Evolutionary conservation across 2,329 filamentous ascomycete genomes (phyloP).

Genomic region (Aureobasidium sp.): DNA sequence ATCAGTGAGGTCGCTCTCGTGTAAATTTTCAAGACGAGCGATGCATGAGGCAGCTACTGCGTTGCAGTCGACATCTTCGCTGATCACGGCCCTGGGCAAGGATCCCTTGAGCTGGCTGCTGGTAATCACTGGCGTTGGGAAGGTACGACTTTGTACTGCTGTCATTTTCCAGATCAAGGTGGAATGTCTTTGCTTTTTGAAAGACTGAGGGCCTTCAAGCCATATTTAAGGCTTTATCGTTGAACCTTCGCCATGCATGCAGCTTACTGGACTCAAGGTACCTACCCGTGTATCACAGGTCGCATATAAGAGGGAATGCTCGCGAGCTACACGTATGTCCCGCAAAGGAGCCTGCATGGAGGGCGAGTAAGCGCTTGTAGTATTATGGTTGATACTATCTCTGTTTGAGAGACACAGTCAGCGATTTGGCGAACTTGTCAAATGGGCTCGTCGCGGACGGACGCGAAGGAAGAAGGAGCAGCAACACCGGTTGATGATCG

Average conservation of each 20-base stretch:
- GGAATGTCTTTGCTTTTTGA: not conserved
- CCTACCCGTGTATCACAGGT: not conserved
- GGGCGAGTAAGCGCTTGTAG: not conserved
- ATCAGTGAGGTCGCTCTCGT: conserved; percentile 17
- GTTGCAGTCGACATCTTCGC: conserved; percentile 13
- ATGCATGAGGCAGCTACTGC: conserved; percentile 19
- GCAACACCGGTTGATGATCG: not conserved
- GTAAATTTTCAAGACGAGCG: conserved; percentile 14
- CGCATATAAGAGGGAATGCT: not conserved
- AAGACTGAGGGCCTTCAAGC: too few species aligned
- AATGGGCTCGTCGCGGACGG: not conserved
- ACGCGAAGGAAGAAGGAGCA: not conserved
- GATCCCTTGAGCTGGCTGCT: conserved; percentile 20
- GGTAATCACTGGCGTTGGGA: conserved; percentile 8
- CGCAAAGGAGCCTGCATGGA: not conserved
- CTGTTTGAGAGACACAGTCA: not conserved
- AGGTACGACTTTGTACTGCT: not conserved
- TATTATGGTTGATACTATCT: too few species aligned
- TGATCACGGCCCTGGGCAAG: conserved; percentile 10
- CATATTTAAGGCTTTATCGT: not conserved
- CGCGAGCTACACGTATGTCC: not conserved
- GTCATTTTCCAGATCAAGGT: not conserved
- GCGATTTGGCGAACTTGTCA: not conserved
- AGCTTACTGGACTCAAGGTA: not conserved
- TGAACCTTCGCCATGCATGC: not conserved